These are phyloP conservation scores for Candida adriatica DNA, from an alignment of 805 yeast genomes.

Conservation along the genomic window DNA sequence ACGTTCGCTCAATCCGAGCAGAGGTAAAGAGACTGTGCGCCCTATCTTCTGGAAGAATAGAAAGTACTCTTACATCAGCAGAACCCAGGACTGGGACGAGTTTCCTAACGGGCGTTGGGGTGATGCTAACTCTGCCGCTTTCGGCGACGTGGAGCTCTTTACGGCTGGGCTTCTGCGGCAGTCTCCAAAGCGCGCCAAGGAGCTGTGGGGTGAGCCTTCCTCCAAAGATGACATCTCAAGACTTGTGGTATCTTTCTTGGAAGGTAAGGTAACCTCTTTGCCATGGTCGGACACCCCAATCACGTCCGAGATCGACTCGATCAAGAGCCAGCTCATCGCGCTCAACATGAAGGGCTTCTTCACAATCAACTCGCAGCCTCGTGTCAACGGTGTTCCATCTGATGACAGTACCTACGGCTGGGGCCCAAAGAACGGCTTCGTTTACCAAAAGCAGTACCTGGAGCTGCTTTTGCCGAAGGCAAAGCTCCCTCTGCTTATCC, in stretches of 20 bases:
- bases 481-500: conserved; percentile 30
- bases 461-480: conserved; percentile 73
- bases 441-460: conserved; percentile 89
- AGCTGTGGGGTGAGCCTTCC: conserved; percentile 84
- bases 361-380: conserved; percentile 93
- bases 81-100: conserved; percentile 96
- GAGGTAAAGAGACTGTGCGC: conserved; percentile 76
- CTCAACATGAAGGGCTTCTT: conserved; percentile 63
- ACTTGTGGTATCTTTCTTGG: conserved; percentile 61
- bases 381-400: conserved; percentile 73
- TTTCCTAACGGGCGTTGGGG: conserved; percentile 99
- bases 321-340: conserved; percentile 50
- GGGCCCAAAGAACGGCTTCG: conserved; percentile 89
- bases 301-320: conserved; percentile 63
- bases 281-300: conserved; percentile 97
- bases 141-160: conserved; percentile 79
- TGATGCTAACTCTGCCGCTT: conserved; percentile 95
- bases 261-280: conserved; percentile 63
- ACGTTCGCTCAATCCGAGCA: conserved; percentile 73
- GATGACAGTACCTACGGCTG: conserved; percentile 83
- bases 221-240: conserved; percentile 50
- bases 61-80: conserved; percentile 78
- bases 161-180: conserved; percentile 80
- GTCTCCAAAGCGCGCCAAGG: conserved; percentile 69
- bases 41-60: conserved; percentile 97